Conservation (phyloP, 2,329 filamentous ascomycete species). For the Leptographium flavum region DNA sequence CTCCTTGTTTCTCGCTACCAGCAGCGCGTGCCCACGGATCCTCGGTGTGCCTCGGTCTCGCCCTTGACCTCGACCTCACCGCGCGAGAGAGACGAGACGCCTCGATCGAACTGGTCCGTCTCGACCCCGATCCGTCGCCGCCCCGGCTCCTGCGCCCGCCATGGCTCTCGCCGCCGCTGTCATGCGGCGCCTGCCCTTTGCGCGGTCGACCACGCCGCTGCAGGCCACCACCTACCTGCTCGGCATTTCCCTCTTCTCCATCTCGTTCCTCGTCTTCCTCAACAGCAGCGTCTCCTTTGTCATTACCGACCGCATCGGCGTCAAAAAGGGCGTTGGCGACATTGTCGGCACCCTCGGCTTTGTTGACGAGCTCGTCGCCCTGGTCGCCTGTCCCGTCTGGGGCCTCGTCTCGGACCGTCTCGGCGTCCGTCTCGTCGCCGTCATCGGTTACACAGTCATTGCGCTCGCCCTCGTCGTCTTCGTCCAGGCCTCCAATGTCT, state of each 20-base stretch:
- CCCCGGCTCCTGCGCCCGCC: not conserved
- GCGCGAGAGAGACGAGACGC: no score
- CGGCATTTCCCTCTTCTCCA: conserved; percentile 72
- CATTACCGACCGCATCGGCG: conserved; percentile 66
- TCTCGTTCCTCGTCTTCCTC: conserved; percentile 80
- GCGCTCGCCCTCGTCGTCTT: conserved; percentile 64
- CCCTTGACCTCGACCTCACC: not conserved
- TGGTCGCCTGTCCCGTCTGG: conserved; percentile 70
- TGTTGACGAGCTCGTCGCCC: conserved; percentile 67
- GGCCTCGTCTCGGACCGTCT: conserved; percentile 64
- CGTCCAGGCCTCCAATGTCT: conserved; percentile 75
- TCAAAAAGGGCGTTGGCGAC: conserved; percentile 59
- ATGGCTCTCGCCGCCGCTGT: conserved; percentile 8
- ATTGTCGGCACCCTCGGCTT: conserved; percentile 77
- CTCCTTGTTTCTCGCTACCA: no score
- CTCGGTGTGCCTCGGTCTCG: not conserved
- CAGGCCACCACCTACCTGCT: conserved; percentile 65
- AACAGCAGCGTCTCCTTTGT: conserved; percentile 77
- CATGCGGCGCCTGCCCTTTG: conserved; percentile 41
- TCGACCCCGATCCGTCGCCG: not conserved
- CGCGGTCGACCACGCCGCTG: conserved; percentile 40
- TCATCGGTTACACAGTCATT: conserved; percentile 70
- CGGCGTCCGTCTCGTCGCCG: conserved; percentile 58
- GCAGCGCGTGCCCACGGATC: no score
- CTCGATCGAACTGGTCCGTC: no score